Evolutionary conservation across 2,329 filamentous ascomycete genomes (phyloP), one percentile per base, ranked within the genome.

Genomic region (Juglanconis sp.): DNA sequence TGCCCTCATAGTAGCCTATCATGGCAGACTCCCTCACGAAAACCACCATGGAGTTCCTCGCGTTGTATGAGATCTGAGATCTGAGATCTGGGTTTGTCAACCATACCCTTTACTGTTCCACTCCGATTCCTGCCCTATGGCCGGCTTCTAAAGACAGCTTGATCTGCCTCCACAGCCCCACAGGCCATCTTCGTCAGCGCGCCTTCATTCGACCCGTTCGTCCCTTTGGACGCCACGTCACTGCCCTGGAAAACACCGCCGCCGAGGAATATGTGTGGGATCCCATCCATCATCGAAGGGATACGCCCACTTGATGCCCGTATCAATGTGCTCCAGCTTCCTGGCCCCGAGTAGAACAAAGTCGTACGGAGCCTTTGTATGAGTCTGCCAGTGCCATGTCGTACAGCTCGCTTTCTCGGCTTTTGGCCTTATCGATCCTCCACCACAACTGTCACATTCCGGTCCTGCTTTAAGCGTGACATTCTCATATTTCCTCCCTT

Each of bases 401-500:
- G 4, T 86, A 88, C 53, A 90, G 49, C n/a, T 32, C 79, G 36
- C 80, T 75, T 1, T 67, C 83, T 56, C 79, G 75, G 1, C 81
- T 80, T 65, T 87, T 82, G 61, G 80, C 76, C 7, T 78, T 77
- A 0, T 83, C 85, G 7, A 90, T 79, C 65, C 32, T 82, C 85
- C 0, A 92, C 77, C 0, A 83, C 84, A 34, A 76, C 78, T 54
- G 49, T 36, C n/a, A 52, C 49, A 5, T 35, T 13, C 81, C 84
- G 38, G 86, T 76, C 56, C 49, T 52, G 49, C 17, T 52, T 32
- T 7, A 34, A 36, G 34, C 13, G 24, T 13, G 49, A 31, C 49
- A 52, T 24, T n/a, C 49, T 34, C n/a, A 36, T 36, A 5, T 15
- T 52, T 24, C 49, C 36, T 17, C 71, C 74, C 68, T 81, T 79